Base-by-base conservation (phyloP, 75 land plant species). In the Picea glauca region DNA sequence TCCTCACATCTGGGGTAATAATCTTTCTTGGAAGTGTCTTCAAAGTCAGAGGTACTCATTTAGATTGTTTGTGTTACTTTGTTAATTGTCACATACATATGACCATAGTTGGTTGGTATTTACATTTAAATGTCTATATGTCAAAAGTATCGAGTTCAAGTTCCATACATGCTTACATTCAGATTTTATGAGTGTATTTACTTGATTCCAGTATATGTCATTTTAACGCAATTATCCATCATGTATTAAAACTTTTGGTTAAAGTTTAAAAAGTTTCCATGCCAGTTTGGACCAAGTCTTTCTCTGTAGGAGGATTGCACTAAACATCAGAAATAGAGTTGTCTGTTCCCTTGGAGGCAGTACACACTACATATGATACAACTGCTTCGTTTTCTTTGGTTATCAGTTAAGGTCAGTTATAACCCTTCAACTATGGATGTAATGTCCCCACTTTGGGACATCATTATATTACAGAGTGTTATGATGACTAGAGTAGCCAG, bases 1-100 rank as follows among this genome's bases (percentile, higher is more conserved):
- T 79, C 54, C 79, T 79, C 20, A 79, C 80, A 54, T 54, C 80
- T 2, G 80, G 76, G 70, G 50, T 43, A 43, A 63, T 50, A 23
- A 33, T 30, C 58, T 78, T 43, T 70, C 73, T 70, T 70, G 4
- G 43, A 70, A 20, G 9, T 70, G 54, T 43, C 54, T 40, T 70
- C 50, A 70, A 70, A 70, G 26, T 68, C 6, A 43, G 50, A 20
- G 18, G 56, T 32, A 5, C 43, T 43, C 73, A 70, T 40, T 43
- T 57, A 31, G 18, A 66, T 75, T 66, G 32, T 35, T 76, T 76
- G n/a, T 76, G 74, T 31, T 76, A 21, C 20, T 60, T 76, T 4
- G 20, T 43, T 66, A 38, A 35, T 66, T 66, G n/a, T 15, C 70
- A 65, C 68, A 66, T 66, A 33, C 15, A 66, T 33, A 26, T 66